Conservation (phyloP, 179 eudicot species). For the Drosera spatulata region DNA sequence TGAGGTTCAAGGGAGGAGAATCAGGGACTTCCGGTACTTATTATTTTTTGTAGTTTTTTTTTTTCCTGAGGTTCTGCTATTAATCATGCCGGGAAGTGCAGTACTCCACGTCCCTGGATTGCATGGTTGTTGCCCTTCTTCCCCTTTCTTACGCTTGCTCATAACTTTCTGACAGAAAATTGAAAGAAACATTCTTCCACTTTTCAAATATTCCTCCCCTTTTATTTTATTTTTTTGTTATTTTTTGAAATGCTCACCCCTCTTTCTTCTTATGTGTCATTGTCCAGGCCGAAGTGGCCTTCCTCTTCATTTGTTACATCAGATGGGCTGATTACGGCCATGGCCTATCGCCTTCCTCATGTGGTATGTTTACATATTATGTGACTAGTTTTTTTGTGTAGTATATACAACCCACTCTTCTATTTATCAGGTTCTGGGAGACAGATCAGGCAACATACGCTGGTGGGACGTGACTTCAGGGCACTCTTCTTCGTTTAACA, state of each 20-base stretch:
- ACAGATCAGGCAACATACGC: slow-evolving; percentile 89
- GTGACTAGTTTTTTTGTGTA: slow-evolving; percentile 1
- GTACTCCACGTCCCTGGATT: too few relatives aligned
- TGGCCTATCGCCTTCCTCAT: slow-evolving; percentile 98
- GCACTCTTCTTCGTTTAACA: slow-evolving; percentile 87
- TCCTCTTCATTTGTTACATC: slow-evolving; percentile 86
- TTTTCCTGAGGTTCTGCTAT: too few relatives aligned
- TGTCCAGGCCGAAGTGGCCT: slow-evolving; percentile 96
- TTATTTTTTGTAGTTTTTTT: slow-evolving; percentile 1
- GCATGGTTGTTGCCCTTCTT: slow-evolving; percentile 1
- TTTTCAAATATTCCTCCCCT: too few relatives aligned
- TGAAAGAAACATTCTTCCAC: too few relatives aligned
- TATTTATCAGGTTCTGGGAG: slow-evolving; percentile 85
- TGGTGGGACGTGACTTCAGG: slow-evolving; percentile 99
- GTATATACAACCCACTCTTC: slow-evolving; percentile 10
- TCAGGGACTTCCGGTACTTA: slow-evolving; percentile 81
- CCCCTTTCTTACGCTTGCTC: too few relatives aligned
- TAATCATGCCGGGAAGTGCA: too few relatives aligned
- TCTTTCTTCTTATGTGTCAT: too few relatives aligned
- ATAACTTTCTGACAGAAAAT: too few relatives aligned
- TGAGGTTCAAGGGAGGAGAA: slow-evolving; percentile 96
- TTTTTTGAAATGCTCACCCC: too few relatives aligned
- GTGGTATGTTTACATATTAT: slow-evolving; percentile 51
- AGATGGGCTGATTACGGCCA: slow-evolving; percentile 92
- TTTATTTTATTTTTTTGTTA: too few relatives aligned